Percentiles rank a stretch among this genome's conserved stretches.
Evolutionary conservation across 495 filamentous ascomycete genomes (phyloP).

Genomic region (Neurospora sp.): DNA sequence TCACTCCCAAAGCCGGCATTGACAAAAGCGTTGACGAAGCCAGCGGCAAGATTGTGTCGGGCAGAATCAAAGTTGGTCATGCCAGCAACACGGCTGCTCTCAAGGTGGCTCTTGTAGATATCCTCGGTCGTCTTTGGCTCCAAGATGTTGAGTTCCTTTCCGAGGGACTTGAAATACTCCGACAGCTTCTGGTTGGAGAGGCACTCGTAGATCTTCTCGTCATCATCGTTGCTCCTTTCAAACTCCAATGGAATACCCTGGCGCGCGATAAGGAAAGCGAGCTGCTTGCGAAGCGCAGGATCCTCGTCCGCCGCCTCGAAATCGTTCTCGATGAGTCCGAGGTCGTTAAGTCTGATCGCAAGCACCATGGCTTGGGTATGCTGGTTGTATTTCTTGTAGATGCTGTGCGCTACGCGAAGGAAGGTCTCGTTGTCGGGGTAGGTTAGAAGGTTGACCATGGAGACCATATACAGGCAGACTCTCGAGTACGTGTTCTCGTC

Average conservation of each 20-base stretch:
- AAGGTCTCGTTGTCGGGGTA: conserved; percentile 96
- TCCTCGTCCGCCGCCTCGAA: conserved; percentile 66
- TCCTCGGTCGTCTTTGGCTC: conserved; percentile 96
- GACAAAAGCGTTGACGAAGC: conserved; percentile 92
- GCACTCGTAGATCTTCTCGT: conserved; percentile 69
- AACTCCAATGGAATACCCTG: conserved; percentile 81
- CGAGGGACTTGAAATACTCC: conserved; percentile 86
- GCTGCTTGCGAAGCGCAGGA: conserved; percentile 76
- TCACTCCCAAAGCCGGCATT: conserved; percentile 94
- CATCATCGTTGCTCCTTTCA: conserved; percentile 28
- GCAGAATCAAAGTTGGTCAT: conserved; percentile 92
- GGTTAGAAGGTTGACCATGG: conserved; percentile 95
- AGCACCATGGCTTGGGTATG: conserved; percentile 87
- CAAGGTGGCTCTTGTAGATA: conserved; percentile 98
- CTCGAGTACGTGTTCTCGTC: conserved; percentile 89
- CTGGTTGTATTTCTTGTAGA: conserved; percentile 87
- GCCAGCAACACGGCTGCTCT: conserved; percentile 83
- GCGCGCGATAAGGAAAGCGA: conserved; percentile 84
- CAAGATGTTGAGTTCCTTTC: conserved; percentile 91
- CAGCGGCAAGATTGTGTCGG: conserved; percentile 87
- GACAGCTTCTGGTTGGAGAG: conserved; percentile 79
- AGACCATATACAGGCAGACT: conserved; percentile 97
- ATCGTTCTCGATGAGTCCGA: conserved; percentile 65
- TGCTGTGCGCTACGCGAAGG: conserved; percentile 76
- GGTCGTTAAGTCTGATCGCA: conserved; percentile 85